Conservation (phyloP, 768 basidiomycete species). For the Russula vinacea region DNA sequence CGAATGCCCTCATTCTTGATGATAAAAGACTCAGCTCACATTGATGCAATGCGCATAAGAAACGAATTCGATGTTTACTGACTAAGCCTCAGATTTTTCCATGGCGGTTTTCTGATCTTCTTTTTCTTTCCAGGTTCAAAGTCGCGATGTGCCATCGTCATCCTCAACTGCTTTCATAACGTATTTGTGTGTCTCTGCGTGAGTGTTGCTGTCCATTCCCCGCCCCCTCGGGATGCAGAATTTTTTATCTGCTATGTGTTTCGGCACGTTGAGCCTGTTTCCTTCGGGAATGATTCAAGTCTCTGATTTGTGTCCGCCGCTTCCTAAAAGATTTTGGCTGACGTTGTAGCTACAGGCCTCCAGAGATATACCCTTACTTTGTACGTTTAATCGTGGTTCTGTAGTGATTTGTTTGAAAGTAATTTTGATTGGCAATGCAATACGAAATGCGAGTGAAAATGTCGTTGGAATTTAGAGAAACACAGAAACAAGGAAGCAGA, state of each 20-base stretch:
- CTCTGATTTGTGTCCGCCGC: conserved; percentile 48
- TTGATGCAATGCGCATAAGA: conserved; percentile 52
- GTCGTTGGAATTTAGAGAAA: not conserved
- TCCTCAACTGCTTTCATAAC: not conserved
- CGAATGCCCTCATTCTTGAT: conserved; percentile 27
- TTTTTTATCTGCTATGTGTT: conserved; percentile 53
- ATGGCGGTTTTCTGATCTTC: conserved; percentile 1
- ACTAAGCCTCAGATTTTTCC: conserved; percentile 25
- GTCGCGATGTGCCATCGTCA: not conserved
- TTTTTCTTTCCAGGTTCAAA: conserved; percentile 7
- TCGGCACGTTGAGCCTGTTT: conserved; percentile 50
- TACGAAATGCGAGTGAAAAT: not conserved
- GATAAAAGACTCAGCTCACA: conserved; percentile 59
- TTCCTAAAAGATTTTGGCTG: not conserved
- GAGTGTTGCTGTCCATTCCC: conserved; percentile 31
- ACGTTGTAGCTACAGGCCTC: conserved; percentile 8
- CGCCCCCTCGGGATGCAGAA: conserved; percentile 44
- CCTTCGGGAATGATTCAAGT: conserved; percentile 82
- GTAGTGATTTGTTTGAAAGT: conserved; percentile 9
- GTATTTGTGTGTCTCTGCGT: conserved; percentile 31
- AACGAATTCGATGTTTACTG: conserved; percentile 50
- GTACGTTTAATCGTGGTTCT: not conserved
- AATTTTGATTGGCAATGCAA: conserved; percentile 8
- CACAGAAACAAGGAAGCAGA: no score
- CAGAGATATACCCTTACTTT: not conserved